These are phyloP conservation scores for Wickerhamomyces sp. DNA, from an alignment of 1,139 yeast species.

Conservation along the genomic window DNA sequence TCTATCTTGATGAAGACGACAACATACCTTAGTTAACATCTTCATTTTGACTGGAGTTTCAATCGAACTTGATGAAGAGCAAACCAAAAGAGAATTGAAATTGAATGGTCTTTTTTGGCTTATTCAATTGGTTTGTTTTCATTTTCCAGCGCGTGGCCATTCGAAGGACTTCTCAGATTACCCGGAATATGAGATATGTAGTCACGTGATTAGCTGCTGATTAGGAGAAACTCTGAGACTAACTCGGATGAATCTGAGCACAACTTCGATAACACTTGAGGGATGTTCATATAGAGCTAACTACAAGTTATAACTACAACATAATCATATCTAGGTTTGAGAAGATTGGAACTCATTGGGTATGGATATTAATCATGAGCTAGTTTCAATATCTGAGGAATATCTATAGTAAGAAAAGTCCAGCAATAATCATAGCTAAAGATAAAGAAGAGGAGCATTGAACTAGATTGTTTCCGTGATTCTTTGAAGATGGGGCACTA, in stretches of 20 bases:
- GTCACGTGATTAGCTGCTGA: neutral
- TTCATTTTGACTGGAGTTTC: conserved; percentile 52
- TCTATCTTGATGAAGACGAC: neutral
- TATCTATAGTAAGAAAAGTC: too few species aligned
- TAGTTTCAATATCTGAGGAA: too few species aligned
- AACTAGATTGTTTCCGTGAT: too few species aligned
- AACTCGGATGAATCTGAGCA: neutral
- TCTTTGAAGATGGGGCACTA: too few species aligned
- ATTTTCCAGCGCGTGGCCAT: conserved; percentile 1
- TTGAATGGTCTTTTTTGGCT: neutral
- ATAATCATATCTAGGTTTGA: too few species aligned
- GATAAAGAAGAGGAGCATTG: too few species aligned
- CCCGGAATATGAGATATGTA: neutral
- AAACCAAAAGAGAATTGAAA: too few species aligned
- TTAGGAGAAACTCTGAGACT: neutral
- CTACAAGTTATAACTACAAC: too few species aligned
- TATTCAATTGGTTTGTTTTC: neutral
- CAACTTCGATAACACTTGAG: neutral
- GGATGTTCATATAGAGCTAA: too few species aligned
- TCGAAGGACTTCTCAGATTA: neutral
- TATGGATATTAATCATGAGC: too few species aligned
- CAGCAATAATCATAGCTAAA: too few species aligned
- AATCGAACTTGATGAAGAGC: neutral
- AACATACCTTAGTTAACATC: conserved; percentile 79
- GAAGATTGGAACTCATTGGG: too few species aligned